Base-by-base conservation (phyloP, 1,284 basidiomycete genomes). In the Flammula alnicola region DNA sequence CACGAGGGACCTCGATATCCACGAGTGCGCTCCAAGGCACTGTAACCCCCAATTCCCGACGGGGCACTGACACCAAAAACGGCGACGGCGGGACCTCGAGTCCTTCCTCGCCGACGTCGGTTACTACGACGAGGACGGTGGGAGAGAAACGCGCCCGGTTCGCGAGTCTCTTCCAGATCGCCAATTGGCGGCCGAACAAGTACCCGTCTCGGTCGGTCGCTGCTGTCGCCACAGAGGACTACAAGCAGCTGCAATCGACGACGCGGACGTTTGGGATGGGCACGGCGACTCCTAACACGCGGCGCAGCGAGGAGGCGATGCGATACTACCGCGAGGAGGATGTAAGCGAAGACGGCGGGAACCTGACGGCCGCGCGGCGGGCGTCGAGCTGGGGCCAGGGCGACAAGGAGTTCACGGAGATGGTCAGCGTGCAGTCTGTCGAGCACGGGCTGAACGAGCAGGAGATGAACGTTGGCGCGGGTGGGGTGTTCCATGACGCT, bases 361-460 rank as follows among this genome's bases (percentile, higher is more conserved):
- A 49, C 0, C 47, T 73, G 26, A 70, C 67, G 1, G 64, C 72
- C 19, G 77, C 77, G 19, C 72, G 80, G 57, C 74, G 84, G 10
- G 84, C 84, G 7, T 83, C 83, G 38, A 86, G 83, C 60, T 86
- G 83, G 83, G 73, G 71, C 2, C 78, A 81, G 41, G 71, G 67
- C 23, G 73, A 70, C 48, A 61, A 65, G 51, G 73, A 80, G 53
- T 75, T 77, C 45, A 54, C 61, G 26, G 80, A 81, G 55, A 77
- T 82, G 41, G 68, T 76, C 49, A 85, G 80, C 54, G 58, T 84
- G 35, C 76, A 77, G 51, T 81, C 79, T 23, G 76, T 75, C 35
- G 77, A 75, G 33, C 67, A 68, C 23, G 75, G 77, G 29, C 56
- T 76, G 40, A 73, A 76, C 47, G 76, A 80, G 23, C 75, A 78